Conservation (phyloP, 2,329 filamentous ascomycete genomes). For the Pyrenophora seminiperda region DNA sequence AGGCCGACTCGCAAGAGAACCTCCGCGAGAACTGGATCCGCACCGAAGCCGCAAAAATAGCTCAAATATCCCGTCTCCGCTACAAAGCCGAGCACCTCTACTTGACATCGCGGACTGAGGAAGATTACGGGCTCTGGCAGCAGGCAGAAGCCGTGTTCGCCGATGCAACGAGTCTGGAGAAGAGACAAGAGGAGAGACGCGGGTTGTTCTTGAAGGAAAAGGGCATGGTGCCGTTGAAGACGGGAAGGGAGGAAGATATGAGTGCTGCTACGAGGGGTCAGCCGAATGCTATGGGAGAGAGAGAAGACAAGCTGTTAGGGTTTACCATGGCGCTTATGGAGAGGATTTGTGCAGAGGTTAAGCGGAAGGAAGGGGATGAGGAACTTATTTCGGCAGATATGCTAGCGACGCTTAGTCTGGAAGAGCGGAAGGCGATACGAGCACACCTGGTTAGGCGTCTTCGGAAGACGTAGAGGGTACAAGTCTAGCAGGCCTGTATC, state of each 20-base stretch:
- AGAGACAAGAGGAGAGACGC: conserved; percentile 21
- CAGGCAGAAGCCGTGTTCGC: neutral
- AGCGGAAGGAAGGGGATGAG: neutral
- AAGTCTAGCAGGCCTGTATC: too few species aligned
- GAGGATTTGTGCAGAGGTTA: conserved; percentile 19
- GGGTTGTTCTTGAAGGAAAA: conserved; percentile 21
- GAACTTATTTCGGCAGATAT: conserved; percentile 5
- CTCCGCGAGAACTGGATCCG: conserved; percentile 26
- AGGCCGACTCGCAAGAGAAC: conserved; percentile 10
- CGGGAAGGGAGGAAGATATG: conserved; percentile 6
- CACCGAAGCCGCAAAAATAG: conserved; percentile 12
- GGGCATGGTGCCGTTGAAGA: conserved; percentile 20
- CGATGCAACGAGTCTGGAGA: conserved; percentile 19
- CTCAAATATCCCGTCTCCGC: neutral
- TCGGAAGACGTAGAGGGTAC: neutral
- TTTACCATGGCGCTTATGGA: conserved; percentile 31
- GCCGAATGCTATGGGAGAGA: neutral
- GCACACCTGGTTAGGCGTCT: conserved; percentile 12
- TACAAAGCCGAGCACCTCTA: conserved; percentile 5
- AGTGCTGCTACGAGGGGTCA: neutral
- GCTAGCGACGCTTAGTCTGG: conserved; percentile 11
- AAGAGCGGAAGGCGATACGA: conserved; percentile 17
- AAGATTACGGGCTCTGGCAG: conserved; percentile 12
- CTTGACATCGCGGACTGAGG: neutral
- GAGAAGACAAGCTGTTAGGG: conserved; percentile 16